Evolutionary conservation across 331 rosid species (phyloP).

Genomic region (Malus hybrid): DNA sequence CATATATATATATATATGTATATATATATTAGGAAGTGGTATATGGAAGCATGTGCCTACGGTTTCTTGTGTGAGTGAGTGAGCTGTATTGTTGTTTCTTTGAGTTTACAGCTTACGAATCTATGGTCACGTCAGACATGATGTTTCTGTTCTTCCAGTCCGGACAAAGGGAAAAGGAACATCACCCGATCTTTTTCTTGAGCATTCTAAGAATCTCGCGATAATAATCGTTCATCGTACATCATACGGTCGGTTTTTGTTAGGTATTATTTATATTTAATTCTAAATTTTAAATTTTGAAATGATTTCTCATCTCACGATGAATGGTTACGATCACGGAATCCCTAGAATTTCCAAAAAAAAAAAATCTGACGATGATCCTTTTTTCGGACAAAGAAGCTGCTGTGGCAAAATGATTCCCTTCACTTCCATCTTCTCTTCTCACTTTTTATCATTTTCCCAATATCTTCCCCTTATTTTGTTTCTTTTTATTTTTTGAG

Average conservation of each 20-base stretch:
- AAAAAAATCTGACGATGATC: too few species aligned
- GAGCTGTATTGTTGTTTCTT: not conserved
- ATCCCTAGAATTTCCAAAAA: too few species aligned
- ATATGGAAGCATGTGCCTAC: not conserved
- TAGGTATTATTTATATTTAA: too few species aligned
- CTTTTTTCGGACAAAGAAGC: slow-evolving; percentile 8
- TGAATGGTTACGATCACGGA: too few species aligned
- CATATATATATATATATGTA: too few species aligned
- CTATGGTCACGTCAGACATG: slow-evolving; percentile 38
- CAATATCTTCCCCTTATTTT: not conserved
- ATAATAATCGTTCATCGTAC: too few species aligned
- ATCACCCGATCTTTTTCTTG: too few species aligned
- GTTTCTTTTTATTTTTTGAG: not conserved
- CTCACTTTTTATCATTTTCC: not conserved
- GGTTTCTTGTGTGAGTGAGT: slow-evolving; percentile 6
- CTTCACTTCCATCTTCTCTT: not conserved
- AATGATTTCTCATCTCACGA: too few species aligned
- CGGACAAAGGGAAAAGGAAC: slow-evolving; percentile 1
- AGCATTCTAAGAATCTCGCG: too few species aligned
- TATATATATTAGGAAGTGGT: not conserved
- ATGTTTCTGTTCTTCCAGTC: slow-evolving; percentile 27
- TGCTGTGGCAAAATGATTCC: slow-evolving; percentile 11
- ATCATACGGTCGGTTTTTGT: too few species aligned
- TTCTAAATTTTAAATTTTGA: too few species aligned
- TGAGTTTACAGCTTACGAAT: slow-evolving; percentile 8